phyloP scores from a whole-genome alignment of 2,329 filamentous ascomycete species.

The Aureobasidium subglaciale region DNA sequence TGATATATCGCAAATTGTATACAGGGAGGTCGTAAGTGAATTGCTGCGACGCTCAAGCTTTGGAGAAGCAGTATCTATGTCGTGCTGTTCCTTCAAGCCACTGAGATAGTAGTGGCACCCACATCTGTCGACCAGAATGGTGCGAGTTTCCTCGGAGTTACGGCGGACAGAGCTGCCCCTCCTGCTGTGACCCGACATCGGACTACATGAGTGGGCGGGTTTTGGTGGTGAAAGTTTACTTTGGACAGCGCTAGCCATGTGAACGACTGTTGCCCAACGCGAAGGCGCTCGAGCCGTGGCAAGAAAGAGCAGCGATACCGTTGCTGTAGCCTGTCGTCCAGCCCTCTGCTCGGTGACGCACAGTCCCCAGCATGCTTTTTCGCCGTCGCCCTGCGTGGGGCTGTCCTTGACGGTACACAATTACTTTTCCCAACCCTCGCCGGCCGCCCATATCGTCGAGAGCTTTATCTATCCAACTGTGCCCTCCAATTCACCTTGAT shows the following conservation, averaged over 20 bases:
- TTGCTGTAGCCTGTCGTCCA: background rate
- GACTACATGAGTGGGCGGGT: background rate
- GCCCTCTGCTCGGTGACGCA: conserved; percentile 4
- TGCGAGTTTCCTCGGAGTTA: conserved; percentile 7
- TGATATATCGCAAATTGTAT: too few species aligned
- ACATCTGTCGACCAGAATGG: background rate
- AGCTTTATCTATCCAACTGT: conserved; percentile 8
- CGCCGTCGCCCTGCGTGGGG: conserved; percentile 12
- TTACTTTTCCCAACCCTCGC: conserved; percentile 15
- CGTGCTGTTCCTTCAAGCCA: background rate
- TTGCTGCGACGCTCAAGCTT: too few species aligned
- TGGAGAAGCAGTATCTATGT: background rate
- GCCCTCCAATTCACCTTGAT: background rate
- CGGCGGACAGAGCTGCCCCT: conserved; percentile 2
- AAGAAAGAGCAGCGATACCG: background rate
- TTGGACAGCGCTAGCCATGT: conserved; percentile 11
- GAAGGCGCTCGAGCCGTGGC: conserved; percentile 1
- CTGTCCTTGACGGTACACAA: conserved; percentile 3
- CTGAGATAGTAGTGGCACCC: background rate
- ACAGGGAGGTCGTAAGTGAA: too few species aligned
- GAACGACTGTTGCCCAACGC: conserved; percentile 14
- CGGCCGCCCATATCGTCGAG: background rate
- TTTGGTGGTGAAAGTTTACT: background rate
- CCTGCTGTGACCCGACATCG: background rate
- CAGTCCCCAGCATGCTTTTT: conserved; percentile 4